phyloP scores from a whole-genome alignment of 805 yeast species.

The Ogataea corticis region DNA sequence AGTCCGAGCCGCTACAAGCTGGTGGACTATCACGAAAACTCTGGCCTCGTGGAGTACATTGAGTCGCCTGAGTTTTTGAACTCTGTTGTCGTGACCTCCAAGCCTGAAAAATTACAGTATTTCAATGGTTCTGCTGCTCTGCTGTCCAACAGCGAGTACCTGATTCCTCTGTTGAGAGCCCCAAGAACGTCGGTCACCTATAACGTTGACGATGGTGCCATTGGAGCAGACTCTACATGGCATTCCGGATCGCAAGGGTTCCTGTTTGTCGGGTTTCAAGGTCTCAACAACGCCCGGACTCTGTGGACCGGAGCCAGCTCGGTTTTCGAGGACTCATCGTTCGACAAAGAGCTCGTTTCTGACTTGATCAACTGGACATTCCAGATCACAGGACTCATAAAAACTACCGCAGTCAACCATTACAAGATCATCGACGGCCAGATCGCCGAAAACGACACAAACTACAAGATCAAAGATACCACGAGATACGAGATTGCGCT shows the following conservation, averaged over 20 bases:
- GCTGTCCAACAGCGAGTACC: slow-evolving; percentile 63
- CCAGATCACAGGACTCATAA: slow-evolving; percentile 65
- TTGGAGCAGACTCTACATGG: slow-evolving; percentile 55
- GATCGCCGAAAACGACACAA: slow-evolving; percentile 33
- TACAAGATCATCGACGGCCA: slow-evolving; percentile 43
- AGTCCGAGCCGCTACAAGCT: slow-evolving; percentile 71
- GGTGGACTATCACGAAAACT: slow-evolving; percentile 59
- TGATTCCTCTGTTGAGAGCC: slow-evolving; percentile 71
- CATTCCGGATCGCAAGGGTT: slow-evolving; percentile 78
- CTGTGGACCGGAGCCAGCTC: slow-evolving; percentile 76
- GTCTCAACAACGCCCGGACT: slow-evolving; percentile 72
- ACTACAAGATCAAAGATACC: slow-evolving; percentile 76
- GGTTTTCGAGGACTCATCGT: slow-evolving; percentile 45
- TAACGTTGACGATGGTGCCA: slow-evolving; percentile 43
- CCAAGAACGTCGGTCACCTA: slow-evolving; percentile 63
- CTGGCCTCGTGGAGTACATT: slow-evolving; percentile 24
- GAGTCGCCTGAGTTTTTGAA: slow-evolving; percentile 34
- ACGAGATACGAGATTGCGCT: slow-evolving; percentile 56
- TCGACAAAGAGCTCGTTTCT: slow-evolving; percentile 39
- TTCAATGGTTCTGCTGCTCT: slow-evolving; percentile 65
- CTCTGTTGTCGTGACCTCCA: slow-evolving; percentile 23
- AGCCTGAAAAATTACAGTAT: slow-evolving; percentile 14
- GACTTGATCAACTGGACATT: slow-evolving; percentile 70
- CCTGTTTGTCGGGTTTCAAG: slow-evolving; percentile 77
- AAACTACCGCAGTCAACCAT: slow-evolving; percentile 55